phyloP scores from a whole-genome alignment of 768 basidiomycete genomes.

The Kwoniella sp. region DNA sequence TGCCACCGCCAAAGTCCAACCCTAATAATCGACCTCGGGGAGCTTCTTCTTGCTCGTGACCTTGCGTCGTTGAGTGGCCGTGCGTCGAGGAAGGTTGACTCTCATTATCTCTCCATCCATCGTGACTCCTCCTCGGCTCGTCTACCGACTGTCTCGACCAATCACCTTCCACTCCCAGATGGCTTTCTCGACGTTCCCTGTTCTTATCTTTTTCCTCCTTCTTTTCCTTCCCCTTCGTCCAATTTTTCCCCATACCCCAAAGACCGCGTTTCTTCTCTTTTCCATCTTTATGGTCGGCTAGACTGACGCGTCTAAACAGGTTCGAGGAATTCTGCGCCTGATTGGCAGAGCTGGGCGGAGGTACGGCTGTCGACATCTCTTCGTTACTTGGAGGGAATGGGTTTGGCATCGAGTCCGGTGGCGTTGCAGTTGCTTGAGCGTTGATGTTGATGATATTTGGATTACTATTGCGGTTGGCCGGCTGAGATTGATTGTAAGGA shows the following conservation, averaged over 20 bases:
- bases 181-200: constrained; percentile 14
- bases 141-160: constrained; percentile 15
- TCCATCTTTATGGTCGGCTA: constrained; percentile 25
- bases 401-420: not conserved
- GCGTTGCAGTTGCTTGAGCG: not conserved
- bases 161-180: not conserved
- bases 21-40: constrained; percentile 22
- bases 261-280: constrained; percentile 48
- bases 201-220: constrained; percentile 23
- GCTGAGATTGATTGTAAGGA: constrained; percentile 16
- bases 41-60: constrained; percentile 25
- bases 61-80: constrained; percentile 39
- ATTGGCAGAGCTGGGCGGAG: not conserved
- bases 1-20: constrained; percentile 20
- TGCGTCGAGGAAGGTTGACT: constrained; percentile 29
- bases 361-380: constrained; percentile 11
- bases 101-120: constrained; percentile 32
- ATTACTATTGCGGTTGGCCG: not conserved
- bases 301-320: constrained; percentile 19
- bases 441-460: not conserved
- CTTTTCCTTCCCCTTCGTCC: constrained; percentile 32
- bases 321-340: constrained; percentile 4
- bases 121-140: constrained; percentile 22
- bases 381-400: constrained; percentile 1
- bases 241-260: constrained; percentile 31